Percentiles rank a stretch among this genome's conserved stretches.
Evolutionary conservation across 106 monocot genomes (phyloP).

Genomic region (Narthecium ossifragum): DNA sequence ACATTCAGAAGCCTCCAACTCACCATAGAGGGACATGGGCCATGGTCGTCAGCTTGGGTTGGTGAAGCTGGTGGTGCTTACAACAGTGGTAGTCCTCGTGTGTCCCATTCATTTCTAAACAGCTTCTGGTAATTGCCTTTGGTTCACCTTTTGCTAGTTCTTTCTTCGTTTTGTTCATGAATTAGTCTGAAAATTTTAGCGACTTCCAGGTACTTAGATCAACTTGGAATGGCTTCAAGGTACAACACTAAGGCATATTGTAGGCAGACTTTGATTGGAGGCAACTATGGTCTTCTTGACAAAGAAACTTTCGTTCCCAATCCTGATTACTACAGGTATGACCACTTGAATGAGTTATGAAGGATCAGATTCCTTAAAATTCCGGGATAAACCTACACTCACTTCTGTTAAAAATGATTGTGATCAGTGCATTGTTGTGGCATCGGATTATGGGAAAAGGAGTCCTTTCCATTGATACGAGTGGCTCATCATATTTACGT

Average conservation of each 20-base stretch:
- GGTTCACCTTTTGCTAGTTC: neutral
- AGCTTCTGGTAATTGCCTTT: constrained; percentile 70
- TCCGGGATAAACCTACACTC: neutral
- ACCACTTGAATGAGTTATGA: neutral
- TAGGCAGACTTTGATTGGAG: constrained; percentile 75
- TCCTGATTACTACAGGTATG: constrained; percentile 89
- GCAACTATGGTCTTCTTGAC: constrained; percentile 89
- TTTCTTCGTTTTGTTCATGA: neutral
- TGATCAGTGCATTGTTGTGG: constrained; percentile 64
- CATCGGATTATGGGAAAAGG: constrained; percentile 75
- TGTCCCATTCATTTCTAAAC: constrained; percentile 75
- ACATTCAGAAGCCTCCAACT: constrained; percentile 62
- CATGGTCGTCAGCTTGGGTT: constrained; percentile 94
- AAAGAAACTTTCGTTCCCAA: constrained; percentile 67
- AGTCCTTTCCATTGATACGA: constrained; percentile 57
- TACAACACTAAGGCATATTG: constrained; percentile 67
- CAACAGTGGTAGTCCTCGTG: constrained; percentile 71
- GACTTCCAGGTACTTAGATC: constrained; percentile 79
- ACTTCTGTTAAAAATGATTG: neutral
- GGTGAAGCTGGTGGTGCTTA: constrained; percentile 92
- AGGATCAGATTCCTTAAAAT: neutral
- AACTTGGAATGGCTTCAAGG: constrained; percentile 82
- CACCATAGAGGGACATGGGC: constrained; percentile 58
- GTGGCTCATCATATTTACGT: constrained; percentile 60
- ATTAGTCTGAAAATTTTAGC: neutral